Evolutionary conservation across 495 filamentous ascomycete genomes (phyloP).

Genomic region (Platismatia glauca): DNA sequence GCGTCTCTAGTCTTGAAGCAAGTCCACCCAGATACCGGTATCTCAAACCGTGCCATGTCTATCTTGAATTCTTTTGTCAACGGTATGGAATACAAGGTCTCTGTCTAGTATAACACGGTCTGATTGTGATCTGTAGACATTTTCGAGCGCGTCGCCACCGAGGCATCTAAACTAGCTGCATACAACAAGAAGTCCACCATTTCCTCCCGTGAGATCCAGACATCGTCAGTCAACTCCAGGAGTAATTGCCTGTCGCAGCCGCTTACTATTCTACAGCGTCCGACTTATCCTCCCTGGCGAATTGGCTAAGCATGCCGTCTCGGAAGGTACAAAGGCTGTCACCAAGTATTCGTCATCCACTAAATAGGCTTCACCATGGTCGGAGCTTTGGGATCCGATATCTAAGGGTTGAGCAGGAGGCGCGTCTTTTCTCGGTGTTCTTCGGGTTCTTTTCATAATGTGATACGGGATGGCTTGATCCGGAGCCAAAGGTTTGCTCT

Average conservation of each 20-base stretch:
- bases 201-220: constrained; percentile 98
- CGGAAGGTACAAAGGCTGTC: constrained; percentile 98
- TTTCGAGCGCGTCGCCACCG: constrained; percentile 98
- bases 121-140: constrained; percentile 60
- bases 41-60: constrained; percentile 99
- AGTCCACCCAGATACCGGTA: constrained; percentile 99
- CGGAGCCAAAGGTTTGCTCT: constrained; percentile 61
- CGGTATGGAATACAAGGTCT: constrained; percentile 50
- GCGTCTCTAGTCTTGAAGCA: constrained; percentile 85
- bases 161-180: constrained; percentile 96
- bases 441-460: constrained; percentile 64
- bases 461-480: constrained; percentile 78
- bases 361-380: constrained; percentile 68
- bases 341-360: constrained; percentile 99
- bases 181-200: constrained; percentile 99
- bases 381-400: constrained; percentile 50
- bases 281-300: constrained; percentile 96
- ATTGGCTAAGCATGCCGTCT: constrained; percentile 98
- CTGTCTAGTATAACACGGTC: constrained; percentile 17
- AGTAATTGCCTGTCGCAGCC: constrained; percentile 1
- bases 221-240: constrained; percentile 53
- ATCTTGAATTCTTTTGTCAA: constrained; percentile 99
- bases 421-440: constrained; percentile 54
- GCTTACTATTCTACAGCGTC: constrained; percentile 44
- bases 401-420: constrained; percentile 34